phyloP scores from a whole-genome alignment of 371 early-diverging fungal genomes.

The Mortierella sp. region DNA sequence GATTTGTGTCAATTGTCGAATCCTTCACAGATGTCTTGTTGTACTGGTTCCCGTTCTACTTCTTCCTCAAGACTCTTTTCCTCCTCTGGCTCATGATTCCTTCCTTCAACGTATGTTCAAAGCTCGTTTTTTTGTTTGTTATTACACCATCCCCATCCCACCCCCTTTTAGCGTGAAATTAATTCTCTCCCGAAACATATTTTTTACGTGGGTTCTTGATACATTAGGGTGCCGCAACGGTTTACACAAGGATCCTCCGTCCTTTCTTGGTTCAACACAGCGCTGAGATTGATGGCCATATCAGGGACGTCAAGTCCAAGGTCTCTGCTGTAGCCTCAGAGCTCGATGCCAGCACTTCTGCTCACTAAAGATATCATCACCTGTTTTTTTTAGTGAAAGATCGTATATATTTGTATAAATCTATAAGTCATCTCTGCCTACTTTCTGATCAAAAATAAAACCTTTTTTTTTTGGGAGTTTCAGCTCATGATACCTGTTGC shows the following conservation, averaged over 20 bases:
- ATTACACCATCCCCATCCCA: neutral
- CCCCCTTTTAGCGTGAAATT: neutral
- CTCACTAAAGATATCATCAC: constrained; percentile 23
- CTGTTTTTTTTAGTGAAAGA: too few species aligned
- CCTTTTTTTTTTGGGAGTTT: too few species aligned
- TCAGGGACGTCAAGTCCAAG: constrained; percentile 52
- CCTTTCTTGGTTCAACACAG: constrained; percentile 66
- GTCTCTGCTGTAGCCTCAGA: constrained; percentile 53
- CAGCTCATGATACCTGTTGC: too few species aligned
- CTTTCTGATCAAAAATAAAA: too few species aligned
- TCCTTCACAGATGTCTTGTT: constrained; percentile 87
- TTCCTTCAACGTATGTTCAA: constrained; percentile 73
- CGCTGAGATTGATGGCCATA: constrained; percentile 39
- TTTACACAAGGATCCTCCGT: constrained; percentile 68
- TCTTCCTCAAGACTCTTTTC: constrained; percentile 89
- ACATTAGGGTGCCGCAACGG: constrained; percentile 65
- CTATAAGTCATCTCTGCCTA: too few species aligned
- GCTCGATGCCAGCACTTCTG: constrained; percentile 38
- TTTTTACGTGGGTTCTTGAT: neutral
- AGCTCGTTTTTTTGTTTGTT: neutral
- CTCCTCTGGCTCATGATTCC: constrained; percentile 89
- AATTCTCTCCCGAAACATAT: neutral
- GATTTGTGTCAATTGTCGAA: constrained; percentile 84
- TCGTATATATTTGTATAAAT: too few species aligned
- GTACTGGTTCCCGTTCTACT: constrained; percentile 96